phyloP scores from a whole-genome alignment of 352 stramenopile genomes.

The Globisporangium acanthophoron region DNA sequence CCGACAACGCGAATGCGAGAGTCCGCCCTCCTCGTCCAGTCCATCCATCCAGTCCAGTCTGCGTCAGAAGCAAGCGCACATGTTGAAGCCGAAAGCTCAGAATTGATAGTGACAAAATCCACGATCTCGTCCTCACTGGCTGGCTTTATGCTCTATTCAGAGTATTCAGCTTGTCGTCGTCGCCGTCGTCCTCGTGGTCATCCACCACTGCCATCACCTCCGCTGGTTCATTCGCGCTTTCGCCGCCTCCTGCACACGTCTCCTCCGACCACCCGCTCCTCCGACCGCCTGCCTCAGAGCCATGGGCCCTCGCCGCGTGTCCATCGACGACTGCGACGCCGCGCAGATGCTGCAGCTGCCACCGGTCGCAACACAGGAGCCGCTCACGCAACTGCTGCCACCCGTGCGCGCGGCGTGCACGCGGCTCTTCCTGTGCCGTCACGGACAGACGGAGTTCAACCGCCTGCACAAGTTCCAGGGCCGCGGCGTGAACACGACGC shows the following conservation, averaged over 20 bases:
- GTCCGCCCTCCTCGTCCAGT: no score
- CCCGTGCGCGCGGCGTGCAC: constrained; percentile 43
- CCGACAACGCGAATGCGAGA: no score
- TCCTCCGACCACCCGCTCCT: neutral
- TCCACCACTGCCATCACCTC: neutral
- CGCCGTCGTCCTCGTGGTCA: no score
- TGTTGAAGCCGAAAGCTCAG: neutral
- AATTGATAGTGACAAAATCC: neutral
- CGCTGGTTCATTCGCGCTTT: constrained; percentile 1
- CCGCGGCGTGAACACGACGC: constrained; percentile 64
- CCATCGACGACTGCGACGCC: constrained; percentile 5
- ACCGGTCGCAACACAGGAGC: neutral
- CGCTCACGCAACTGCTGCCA: constrained; percentile 48
- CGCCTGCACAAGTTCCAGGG: constrained; percentile 67
- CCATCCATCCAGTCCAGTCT: no score
- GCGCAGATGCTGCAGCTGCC: neutral
- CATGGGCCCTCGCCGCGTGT: constrained; percentile 14
- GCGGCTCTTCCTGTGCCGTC: constrained; percentile 68
- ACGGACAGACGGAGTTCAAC: constrained; percentile 81
- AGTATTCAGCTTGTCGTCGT: no score
- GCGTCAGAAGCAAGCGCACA: neutral
- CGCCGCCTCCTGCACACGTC: neutral
- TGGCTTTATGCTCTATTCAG: no score
- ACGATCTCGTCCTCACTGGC: neutral
- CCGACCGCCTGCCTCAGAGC: neutral